phyloP scores from a whole-genome alignment of 352 stramenopile genomes.

The Pythium angustatum region DNA sequence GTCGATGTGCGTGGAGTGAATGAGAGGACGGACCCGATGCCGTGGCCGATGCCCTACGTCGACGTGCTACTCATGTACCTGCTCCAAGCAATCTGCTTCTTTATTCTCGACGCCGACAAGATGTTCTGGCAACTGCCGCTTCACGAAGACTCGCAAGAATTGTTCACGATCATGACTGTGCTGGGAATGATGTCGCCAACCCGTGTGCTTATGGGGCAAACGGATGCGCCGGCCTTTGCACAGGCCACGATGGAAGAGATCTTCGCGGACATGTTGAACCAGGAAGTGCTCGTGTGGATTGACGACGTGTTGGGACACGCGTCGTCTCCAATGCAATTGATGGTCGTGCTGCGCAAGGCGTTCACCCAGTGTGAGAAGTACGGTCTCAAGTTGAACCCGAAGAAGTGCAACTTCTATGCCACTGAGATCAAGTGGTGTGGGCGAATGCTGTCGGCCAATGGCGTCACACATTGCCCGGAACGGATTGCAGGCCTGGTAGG shows the following conservation, averaged over 20 bases:
- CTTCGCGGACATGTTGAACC: constrained; percentile 18
- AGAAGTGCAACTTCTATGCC: constrained; percentile 34
- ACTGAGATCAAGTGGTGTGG: constrained; percentile 32
- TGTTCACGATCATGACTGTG: constrained; percentile 26
- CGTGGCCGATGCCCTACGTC: constrained; percentile 26
- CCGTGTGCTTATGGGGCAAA: constrained; percentile 23
- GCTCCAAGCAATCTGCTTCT: background rate
- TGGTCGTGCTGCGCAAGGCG: constrained; percentile 25
- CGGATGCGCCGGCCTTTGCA: constrained; percentile 17
- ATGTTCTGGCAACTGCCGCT: constrained; percentile 27
- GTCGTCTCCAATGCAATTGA: background rate
- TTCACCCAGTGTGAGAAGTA: constrained; percentile 22
- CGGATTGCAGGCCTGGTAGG: constrained; percentile 29
- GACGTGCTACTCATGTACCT: constrained; percentile 3
- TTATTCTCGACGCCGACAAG: constrained; percentile 3
- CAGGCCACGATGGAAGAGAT: constrained; percentile 21
- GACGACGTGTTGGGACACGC: constrained; percentile 34
- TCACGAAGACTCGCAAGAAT: constrained; percentile 21
- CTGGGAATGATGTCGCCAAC: constrained; percentile 16
- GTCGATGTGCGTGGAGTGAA: constrained; percentile 18
- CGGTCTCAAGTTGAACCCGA: constrained; percentile 37
- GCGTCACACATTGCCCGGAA: constrained; percentile 25
- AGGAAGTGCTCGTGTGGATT: constrained; percentile 33
- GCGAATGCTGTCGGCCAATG: constrained; percentile 21
- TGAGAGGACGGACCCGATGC: constrained; percentile 14